Percentiles rank a stretch among this genome's conserved stretches.
Conservation (phyloP, 805 yeast genomes). For the Candida silvatica region DNA sequence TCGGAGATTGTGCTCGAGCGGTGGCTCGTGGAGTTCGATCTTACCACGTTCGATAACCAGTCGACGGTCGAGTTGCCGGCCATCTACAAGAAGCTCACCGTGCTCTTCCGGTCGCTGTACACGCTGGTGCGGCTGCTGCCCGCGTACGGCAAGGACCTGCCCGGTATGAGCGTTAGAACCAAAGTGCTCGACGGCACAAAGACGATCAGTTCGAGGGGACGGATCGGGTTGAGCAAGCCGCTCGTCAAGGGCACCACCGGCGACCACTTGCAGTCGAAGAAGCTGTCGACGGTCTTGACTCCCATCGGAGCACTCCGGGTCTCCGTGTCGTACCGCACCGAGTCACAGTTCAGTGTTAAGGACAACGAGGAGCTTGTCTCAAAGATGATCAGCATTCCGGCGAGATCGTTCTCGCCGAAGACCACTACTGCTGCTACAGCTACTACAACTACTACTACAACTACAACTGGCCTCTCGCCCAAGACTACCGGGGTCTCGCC, state of each 20-base stretch:
- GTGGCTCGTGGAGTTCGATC: constrained; percentile 82
- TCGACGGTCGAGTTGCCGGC: constrained; percentile 47
- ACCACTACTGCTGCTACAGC: no score
- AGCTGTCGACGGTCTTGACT: constrained; percentile 65
- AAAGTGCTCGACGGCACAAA: constrained; percentile 68
- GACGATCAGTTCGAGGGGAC: constrained; percentile 72
- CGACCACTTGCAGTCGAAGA: constrained; percentile 35
- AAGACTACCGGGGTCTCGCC: no score
- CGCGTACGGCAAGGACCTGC: constrained; percentile 23
- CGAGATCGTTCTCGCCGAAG: not conserved
- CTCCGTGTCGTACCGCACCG: constrained; percentile 77
- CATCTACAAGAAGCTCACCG: constrained; percentile 65
- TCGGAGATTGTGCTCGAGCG: constrained; percentile 88
- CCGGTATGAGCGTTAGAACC: constrained; percentile 35
- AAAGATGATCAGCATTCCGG: constrained; percentile 17
- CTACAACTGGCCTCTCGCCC: no score
- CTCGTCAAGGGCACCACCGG: constrained; percentile 32
- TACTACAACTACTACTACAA: no score
- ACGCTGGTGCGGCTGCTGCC: constrained; percentile 66
- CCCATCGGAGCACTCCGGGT: constrained; percentile 65
- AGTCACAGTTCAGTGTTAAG: constrained; percentile 56
- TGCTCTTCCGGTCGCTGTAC: constrained; percentile 67
- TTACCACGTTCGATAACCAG: constrained; percentile 28
- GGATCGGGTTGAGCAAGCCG: constrained; percentile 71
- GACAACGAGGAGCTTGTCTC: constrained; percentile 61